These are phyloP conservation scores for Discostella stelligeroides DNA, from an alignment of 108 stramenopile genomes.

Conservation along the genomic window DNA sequence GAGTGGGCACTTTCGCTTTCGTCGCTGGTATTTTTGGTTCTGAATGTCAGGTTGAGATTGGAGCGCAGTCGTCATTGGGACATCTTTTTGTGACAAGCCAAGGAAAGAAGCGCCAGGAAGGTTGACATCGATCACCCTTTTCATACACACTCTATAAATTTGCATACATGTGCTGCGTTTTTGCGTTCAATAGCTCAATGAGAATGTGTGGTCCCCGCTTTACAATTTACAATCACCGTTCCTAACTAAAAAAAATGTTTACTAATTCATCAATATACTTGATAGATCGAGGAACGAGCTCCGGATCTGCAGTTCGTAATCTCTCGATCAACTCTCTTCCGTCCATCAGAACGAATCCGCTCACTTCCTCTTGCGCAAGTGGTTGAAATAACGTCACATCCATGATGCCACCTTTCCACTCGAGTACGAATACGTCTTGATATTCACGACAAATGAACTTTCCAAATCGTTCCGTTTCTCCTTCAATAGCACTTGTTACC, in stretches of 20 bases:
- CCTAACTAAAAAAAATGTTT: slow-evolving; percentile 12
- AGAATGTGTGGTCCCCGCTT: too few relatives aligned
- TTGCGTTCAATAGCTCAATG: too few relatives aligned
- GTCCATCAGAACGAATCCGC: slow-evolving; percentile 37
- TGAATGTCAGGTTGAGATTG: too few relatives aligned
- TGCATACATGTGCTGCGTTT: too few relatives aligned
- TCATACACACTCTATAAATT: too few relatives aligned
- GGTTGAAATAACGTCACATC: slow-evolving; percentile 33
- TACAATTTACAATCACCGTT: background rate
- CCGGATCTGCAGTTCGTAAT: slow-evolving; percentile 26
- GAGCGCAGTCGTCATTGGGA: too few relatives aligned
- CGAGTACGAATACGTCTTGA: slow-evolving; percentile 50
- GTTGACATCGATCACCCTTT: too few relatives aligned
- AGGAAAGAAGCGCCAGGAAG: too few relatives aligned
- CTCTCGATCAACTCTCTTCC: slow-evolving; percentile 35
- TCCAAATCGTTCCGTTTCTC: slow-evolving; percentile 44
- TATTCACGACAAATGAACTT: slow-evolving; percentile 44
- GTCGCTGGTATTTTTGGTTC: too few relatives aligned
- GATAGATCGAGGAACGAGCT: slow-evolving; percentile 30
- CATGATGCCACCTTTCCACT: slow-evolving; percentile 27
- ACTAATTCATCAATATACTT: slow-evolving; percentile 43
- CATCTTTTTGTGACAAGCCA: too few relatives aligned
- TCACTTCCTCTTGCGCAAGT: slow-evolving; percentile 36
- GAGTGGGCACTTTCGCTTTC: too few relatives aligned
- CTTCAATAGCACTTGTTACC: slow-evolving; percentile 40